These are phyloP conservation scores for Euphrasia confusa DNA, from an alignment of 257 asterid species.

Conservation along the genomic window DNA sequence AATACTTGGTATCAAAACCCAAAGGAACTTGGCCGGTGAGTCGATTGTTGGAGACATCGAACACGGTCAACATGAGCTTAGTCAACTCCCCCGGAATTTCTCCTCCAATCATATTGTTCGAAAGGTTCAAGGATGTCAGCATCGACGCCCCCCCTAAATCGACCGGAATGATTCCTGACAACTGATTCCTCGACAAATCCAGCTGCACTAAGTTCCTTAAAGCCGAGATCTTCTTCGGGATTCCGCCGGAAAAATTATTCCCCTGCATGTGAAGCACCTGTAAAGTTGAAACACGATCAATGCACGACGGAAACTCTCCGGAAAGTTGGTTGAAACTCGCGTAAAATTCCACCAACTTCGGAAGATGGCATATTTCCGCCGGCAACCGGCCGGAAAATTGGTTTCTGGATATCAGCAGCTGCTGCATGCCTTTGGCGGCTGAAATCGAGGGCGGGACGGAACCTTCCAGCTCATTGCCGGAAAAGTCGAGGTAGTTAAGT, in stretches of 20 bases:
- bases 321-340: constrained; percentile 47
- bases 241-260: constrained; percentile 50
- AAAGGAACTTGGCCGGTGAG: constrained; percentile 69
- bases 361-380: constrained; percentile 38
- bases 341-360: constrained; percentile 42
- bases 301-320: constrained; percentile 64
- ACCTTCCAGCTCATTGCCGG: constrained; percentile 60
- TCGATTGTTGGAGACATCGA: constrained; percentile 66
- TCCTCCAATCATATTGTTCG: constrained; percentile 58
- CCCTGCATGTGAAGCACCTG: constrained; percentile 57
- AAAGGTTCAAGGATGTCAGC: constrained; percentile 55
- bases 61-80: constrained; percentile 56
- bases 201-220: constrained; percentile 55
- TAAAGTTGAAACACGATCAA: constrained; percentile 38
- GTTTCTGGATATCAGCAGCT: constrained; percentile 51
- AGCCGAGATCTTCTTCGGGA: constrained; percentile 40
- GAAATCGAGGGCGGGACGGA: constrained; percentile 46
- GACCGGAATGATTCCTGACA: constrained; percentile 58
- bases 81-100: constrained; percentile 53
- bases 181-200: constrained; percentile 60
- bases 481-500: constrained; percentile 42
- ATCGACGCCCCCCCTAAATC: constrained; percentile 56
- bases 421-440: constrained; percentile 11
- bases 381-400: constrained; percentile 57
- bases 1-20: constrained; percentile 39